Percentiles rank a stretch among this genome's conserved stretches.
Evolutionary conservation across 2,329 filamentous ascomycete genomes (phyloP).

Genomic region (Hypoxylon rubiginosum): DNA sequence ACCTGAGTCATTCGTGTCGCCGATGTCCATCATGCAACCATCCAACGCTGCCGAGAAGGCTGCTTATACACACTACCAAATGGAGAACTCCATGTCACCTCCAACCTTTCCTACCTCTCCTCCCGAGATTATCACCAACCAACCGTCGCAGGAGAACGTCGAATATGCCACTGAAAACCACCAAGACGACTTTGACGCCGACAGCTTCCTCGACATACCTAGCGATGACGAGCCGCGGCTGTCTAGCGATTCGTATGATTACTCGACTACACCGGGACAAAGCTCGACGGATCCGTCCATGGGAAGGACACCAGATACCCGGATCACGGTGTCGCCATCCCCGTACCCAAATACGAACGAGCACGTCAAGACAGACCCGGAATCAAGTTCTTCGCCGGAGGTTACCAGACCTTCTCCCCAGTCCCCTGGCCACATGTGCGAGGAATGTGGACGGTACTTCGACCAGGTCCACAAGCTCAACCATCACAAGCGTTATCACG

Average conservation of each 20-base stretch:
- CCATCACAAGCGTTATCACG: slow-evolving; percentile 73
- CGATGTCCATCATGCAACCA: slow-evolving; percentile 52
- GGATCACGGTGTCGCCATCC: slow-evolving; percentile 50
- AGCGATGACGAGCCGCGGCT: slow-evolving; percentile 50
- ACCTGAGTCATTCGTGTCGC: slow-evolving; percentile 50
- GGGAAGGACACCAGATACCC: slow-evolving; percentile 52
- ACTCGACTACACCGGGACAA: slow-evolving; percentile 49
- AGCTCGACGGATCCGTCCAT: slow-evolving; percentile 50
- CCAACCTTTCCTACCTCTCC: slow-evolving; percentile 45
- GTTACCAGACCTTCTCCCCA: slow-evolving; percentile 43
- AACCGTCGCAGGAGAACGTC: slow-evolving; percentile 35
- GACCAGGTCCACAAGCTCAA: slow-evolving; percentile 73
- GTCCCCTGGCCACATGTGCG: slow-evolving; percentile 51
- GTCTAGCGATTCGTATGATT: slow-evolving; percentile 50
- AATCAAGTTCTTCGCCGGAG: slow-evolving; percentile 48
- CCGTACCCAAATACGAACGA: slow-evolving; percentile 44
- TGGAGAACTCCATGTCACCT: slow-evolving; percentile 52
- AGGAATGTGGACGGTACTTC: slow-evolving; percentile 62
- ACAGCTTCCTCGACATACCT: slow-evolving; percentile 49
- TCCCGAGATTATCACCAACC: slow-evolving; percentile 44
- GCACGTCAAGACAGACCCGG: slow-evolving; percentile 45
- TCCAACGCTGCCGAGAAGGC: slow-evolving; percentile 52
- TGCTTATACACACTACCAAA: slow-evolving; percentile 52
- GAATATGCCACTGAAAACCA: slow-evolving; percentile 22
- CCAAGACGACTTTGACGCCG: slow-evolving; percentile 40